These are phyloP conservation scores for Plectosphaerella sp. DNA, from an alignment of 2,329 filamentous ascomycete genomes.

Conservation along the genomic window DNA sequence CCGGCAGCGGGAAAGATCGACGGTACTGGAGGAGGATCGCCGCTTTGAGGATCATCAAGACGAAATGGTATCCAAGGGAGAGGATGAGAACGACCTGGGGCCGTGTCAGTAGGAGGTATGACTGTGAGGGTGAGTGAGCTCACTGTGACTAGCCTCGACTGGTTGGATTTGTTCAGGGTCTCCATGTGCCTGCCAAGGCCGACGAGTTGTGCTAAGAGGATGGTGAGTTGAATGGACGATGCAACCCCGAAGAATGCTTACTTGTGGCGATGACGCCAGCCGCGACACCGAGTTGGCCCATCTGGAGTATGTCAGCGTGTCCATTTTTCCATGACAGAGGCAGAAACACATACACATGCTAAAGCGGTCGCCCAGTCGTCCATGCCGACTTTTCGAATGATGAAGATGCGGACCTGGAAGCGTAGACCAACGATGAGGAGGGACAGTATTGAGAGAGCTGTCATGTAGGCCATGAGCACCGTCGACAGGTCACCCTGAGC, in stretches of 20 bases:
- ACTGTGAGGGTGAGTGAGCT: not conserved
- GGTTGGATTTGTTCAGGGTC: not conserved
- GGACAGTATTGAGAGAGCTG: not conserved
- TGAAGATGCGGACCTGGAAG: not conserved
- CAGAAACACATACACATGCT: not conserved
- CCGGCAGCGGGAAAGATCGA: constrained; percentile 18
- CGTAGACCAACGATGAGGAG: not conserved
- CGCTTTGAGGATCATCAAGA: constrained; percentile 24
- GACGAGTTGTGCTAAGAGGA: not conserved
- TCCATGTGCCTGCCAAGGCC: not conserved
- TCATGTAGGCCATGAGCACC: not conserved
- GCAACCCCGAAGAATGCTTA: not conserved
- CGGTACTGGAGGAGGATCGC: constrained; percentile 32
- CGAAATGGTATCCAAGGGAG: constrained; percentile 17
- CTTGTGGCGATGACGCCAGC: not conserved
- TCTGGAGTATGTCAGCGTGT: not conserved
- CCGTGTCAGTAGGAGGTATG: not conserved
- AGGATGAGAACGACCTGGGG: not conserved
- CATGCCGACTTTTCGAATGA: not conserved
- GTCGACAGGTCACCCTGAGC: not conserved
- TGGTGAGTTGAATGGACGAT: not conserved
- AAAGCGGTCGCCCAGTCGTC: not conserved
- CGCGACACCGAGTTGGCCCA: not conserved
- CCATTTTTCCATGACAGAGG: not conserved
- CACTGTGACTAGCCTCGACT: not conserved